Evolutionary conservation across 352 stramenopile genomes (phyloP).

Genomic region (Phytophthora cactorum): DNA sequence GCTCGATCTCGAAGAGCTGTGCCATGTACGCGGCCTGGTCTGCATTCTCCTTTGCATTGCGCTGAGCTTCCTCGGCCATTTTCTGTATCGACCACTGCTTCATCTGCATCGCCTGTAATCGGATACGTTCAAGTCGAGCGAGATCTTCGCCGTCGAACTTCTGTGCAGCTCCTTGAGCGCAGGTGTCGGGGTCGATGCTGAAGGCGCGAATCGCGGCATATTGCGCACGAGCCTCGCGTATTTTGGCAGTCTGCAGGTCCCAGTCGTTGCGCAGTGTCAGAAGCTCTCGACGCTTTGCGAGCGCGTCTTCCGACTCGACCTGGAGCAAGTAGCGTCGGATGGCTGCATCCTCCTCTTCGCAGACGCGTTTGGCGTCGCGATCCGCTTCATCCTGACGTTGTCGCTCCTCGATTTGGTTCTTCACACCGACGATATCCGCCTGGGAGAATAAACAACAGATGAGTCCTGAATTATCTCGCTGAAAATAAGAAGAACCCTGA

Average conservation of each 20-base stretch:
- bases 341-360: slow-evolving; percentile 62
- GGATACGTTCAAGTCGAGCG: slow-evolving; percentile 55
- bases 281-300: slow-evolving; percentile 65
- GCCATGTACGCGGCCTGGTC: slow-evolving; percentile 46
- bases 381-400: slow-evolving; percentile 54
- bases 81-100: slow-evolving; percentile 75
- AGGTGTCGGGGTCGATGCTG: slow-evolving; percentile 63
- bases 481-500: not conserved
- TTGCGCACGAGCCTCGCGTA: slow-evolving; percentile 32
- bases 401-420: slow-evolving; percentile 79
- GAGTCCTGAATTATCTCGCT: not conserved
- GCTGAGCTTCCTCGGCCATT: slow-evolving; percentile 52
- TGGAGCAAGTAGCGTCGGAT: slow-evolving; percentile 82
- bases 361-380: slow-evolving; percentile 46
- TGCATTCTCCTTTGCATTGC: slow-evolving; percentile 47
- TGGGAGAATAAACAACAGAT: slow-evolving; percentile 18
- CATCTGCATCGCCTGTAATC: slow-evolving; percentile 70
- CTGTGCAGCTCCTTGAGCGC: slow-evolving; percentile 60
- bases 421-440: slow-evolving; percentile 77
- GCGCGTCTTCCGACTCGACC: slow-evolving; percentile 72
- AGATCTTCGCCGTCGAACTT: slow-evolving; percentile 77
- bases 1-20: slow-evolving; percentile 64
- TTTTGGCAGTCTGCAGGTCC: slow-evolving; percentile 46
- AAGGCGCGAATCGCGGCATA: slow-evolving; percentile 40
- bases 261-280: slow-evolving; percentile 76